phyloP scores from a whole-genome alignment of 805 yeast species.

The Saccharomyces kudriavzevii region DNA sequence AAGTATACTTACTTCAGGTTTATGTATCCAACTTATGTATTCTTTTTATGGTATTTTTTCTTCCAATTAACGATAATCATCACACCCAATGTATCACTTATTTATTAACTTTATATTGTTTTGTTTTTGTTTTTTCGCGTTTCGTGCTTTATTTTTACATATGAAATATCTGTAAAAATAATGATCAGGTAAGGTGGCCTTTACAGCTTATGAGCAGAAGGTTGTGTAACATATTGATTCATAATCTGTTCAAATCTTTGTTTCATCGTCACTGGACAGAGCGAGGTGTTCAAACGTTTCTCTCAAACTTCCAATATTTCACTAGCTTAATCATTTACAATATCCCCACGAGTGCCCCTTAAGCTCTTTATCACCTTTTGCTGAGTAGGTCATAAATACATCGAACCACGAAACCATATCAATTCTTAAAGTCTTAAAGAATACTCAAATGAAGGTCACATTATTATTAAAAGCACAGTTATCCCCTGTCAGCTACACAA shows the following conservation, averaged over 20 bases:
- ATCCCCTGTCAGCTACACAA: neutral
- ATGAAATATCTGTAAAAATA: neutral
- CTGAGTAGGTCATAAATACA: neutral
- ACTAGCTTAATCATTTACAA: neutral
- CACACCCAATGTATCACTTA: neutral
- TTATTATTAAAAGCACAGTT: neutral
- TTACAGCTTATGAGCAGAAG: neutral
- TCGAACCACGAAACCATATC: neutral
- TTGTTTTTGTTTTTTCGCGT: neutral
- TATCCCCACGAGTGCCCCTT: neutral
- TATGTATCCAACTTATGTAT: neutral
- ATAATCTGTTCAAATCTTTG: neutral
- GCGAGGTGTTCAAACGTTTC: neutral
- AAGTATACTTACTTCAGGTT: neutral
- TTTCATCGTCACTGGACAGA: neutral
- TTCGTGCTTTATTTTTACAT: neutral
- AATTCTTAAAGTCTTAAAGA: neutral
- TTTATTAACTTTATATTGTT: neutral
- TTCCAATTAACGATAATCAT: neutral
- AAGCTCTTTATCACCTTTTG: neutral
- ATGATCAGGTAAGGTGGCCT: neutral
- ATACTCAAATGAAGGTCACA: neutral
- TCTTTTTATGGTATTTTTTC: neutral
- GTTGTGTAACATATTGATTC: neutral
- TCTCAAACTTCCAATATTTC: neutral